A percentile compares a stretch with the other conserved stretches of the same genome.
Evolutionary conservation across 2,329 filamentous ascomycete species (phyloP).

Genomic region (Aspergillus ibericus): DNA sequence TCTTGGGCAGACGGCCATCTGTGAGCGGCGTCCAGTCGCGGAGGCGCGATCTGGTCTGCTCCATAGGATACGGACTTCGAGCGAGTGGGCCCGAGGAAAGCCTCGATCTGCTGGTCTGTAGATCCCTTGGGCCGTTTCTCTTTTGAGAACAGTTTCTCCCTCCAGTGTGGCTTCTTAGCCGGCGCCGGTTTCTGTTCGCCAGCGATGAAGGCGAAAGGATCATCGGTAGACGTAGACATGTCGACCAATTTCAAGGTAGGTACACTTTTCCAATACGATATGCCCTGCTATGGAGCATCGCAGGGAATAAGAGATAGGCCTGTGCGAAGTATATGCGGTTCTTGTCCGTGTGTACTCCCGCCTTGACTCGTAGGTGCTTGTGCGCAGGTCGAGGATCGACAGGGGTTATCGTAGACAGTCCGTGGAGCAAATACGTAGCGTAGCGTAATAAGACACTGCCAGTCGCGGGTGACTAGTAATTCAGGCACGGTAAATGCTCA

Average conservation of each 20-base stretch:
- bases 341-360: conserved; percentile 15
- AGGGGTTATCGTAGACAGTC: conserved; percentile 15
- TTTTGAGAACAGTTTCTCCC: conserved; percentile 51
- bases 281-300: conserved; percentile 33
- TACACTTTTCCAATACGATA: background rate
- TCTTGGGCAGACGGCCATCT: conserved; percentile 36
- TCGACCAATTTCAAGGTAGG: conserved; percentile 15
- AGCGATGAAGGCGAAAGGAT: conserved; percentile 38
- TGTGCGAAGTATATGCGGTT: conserved; percentile 14
- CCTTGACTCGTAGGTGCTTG: conserved; percentile 7
- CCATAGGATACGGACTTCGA: conserved; percentile 34
- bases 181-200: conserved; percentile 32
- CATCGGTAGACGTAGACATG: conserved; percentile 40
- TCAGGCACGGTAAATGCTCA: background rate
- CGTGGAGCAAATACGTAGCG: background rate
- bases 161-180: conserved; percentile 44
- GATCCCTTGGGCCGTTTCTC: conserved; percentile 39
- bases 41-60: conserved; percentile 31
- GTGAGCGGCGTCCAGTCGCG: conserved; percentile 38
- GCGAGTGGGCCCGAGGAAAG: conserved; percentile 58
- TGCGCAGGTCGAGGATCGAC: conserved; percentile 20
- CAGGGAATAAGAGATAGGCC: conserved; percentile 18
- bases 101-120: conserved; percentile 52
- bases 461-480: background rate
- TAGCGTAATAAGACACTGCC: background rate